Evolutionary conservation across 2,329 filamentous ascomycete species (phyloP), one percentile per base, ranked within the genome.

Genomic region (Hortaea sp.): DNA sequence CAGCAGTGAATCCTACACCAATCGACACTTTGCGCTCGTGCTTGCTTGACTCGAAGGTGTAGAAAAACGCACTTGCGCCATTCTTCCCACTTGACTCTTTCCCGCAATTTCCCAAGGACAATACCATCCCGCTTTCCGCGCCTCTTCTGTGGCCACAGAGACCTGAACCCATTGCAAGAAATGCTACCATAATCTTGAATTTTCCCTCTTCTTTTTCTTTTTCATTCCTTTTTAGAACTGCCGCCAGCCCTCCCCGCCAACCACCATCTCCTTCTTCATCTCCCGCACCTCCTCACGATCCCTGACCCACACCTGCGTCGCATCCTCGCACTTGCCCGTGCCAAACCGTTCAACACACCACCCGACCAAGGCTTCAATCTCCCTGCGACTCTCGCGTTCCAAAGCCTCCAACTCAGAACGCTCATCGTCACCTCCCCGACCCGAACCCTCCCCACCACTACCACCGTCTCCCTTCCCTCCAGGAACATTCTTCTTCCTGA

Each of bases 271-370:
- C 44, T 66, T 54, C 4, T 64, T 66, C 37, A 68, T 67, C 53
- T 67, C 59, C 47, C 60, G 63, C 20, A 68, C 59, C 49, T 70
- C 65, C 50, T 66, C 62, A 43, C 58, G 58, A 30, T 66, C 66
- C 60, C 62, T 63, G 6, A 68, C 66, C 67, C 69, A 74, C 30
- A 66, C 13, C 49, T 46, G 46, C 5, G 56, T 70, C 40, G 71
- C 73, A 65, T 77, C 72, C 30, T 54, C 49, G 55, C 65, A 62
- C 53, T 53, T 59, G 4, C 52, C 60, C 11, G 60, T 64, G 13
- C 73, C 72, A 61, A 74, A 76, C 48, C 67, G 71, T 27, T 55
- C 41, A 48, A 57, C 58, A 58, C 71, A 75, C 59, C 66, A 74
- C 30, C 65, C 60, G 34, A 73, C 46, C 30, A 74, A 56, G 6